Evolutionary conservation across 148 eudicot species (phyloP).

Genomic region (Pharnaceum exiguum): DNA sequence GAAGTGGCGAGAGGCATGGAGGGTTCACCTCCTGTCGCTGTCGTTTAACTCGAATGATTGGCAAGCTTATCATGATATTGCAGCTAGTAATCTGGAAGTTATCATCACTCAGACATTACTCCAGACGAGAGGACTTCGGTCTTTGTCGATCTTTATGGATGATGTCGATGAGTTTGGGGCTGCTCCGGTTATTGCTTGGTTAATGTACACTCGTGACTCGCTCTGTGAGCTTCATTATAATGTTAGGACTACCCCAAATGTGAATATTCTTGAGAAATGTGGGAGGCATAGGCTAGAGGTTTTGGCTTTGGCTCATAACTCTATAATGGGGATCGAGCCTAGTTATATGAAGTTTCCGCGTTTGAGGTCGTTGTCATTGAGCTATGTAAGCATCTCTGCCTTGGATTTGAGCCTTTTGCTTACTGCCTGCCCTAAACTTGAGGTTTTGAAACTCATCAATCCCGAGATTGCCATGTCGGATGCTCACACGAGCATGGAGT

Average conservation of each 20-base stretch:
- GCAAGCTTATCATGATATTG: constrained; percentile 52
- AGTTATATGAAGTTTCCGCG: constrained; percentile 74
- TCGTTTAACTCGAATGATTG: constrained; percentile 70
- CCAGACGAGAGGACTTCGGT: constrained; percentile 67
- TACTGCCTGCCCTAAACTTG: constrained; percentile 71
- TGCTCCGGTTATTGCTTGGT: constrained; percentile 90
- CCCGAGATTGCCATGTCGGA: constrained; percentile 78
- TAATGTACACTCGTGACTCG: constrained; percentile 76
- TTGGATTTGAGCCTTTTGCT: constrained; percentile 76
- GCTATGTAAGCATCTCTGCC: constrained; percentile 71
- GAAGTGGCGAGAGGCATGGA: constrained; percentile 83
- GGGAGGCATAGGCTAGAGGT: constrained; percentile 75
- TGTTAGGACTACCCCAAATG: constrained; percentile 62
- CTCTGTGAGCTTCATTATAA: constrained; percentile 55
- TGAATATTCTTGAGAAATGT: constrained; percentile 79
- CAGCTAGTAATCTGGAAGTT: constrained; percentile 54
- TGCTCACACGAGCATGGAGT: constrained; percentile 63
- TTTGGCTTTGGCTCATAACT: constrained; percentile 61
- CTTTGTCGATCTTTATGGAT: constrained; percentile 62
- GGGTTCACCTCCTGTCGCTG: constrained; percentile 63
- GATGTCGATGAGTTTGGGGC: constrained; percentile 89
- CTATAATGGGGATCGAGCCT: constrained; percentile 76
- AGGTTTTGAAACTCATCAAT: constrained; percentile 46
- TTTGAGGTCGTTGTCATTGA: constrained; percentile 69
- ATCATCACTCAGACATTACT: constrained; percentile 81